phyloP scores from a whole-genome alignment of 371 early-diverging fungal species.

The Cokeromyces recurvatus region DNA sequence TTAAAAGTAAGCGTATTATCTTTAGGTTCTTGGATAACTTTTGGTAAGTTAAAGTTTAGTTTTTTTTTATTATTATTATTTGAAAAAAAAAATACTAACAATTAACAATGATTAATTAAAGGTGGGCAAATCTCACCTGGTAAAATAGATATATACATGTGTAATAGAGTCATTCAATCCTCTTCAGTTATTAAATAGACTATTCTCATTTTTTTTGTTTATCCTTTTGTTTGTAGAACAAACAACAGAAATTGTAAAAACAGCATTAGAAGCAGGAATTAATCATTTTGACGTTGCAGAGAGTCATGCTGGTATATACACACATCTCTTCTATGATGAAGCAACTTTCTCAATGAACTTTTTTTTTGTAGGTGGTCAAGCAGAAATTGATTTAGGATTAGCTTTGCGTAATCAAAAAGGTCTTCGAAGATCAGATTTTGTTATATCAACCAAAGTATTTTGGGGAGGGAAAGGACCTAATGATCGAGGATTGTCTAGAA shows the following conservation, averaged over 20 bases:
- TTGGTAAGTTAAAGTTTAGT: conserved; percentile 41
- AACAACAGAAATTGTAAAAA: conserved; percentile 65
- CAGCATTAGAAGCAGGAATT: conserved; percentile 72
- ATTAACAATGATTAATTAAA: conserved; percentile 6
- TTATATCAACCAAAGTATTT: conserved; percentile 82
- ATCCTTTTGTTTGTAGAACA: conserved; percentile 35
- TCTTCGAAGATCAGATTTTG: conserved; percentile 69
- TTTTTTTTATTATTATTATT: neutral
- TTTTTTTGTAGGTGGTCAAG: conserved; percentile 53
- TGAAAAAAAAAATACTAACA: neutral
- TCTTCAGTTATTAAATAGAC: no score
- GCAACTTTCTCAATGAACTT: neutral
- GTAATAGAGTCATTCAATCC: no score
- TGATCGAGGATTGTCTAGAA: conserved; percentile 79
- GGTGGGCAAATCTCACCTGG: conserved; percentile 57
- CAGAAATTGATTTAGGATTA: conserved; percentile 73
- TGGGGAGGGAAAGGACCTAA: conserved; percentile 82
- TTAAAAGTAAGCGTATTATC: conserved; percentile 64
- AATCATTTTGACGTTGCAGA: conserved; percentile 86
- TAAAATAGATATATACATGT: no score
- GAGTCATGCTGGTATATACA: conserved; percentile 65
- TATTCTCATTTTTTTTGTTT: neutral
- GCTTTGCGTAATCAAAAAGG: conserved; percentile 64
- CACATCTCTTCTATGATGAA: no score
- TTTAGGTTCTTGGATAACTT: conserved; percentile 55